Percentiles rank a stretch among this genome's conserved stretches.
These are phyloP conservation scores for Taxawa tesnikishii DNA, from an alignment of 2,329 filamentous ascomycete genomes.

Conservation along the genomic window DNA sequence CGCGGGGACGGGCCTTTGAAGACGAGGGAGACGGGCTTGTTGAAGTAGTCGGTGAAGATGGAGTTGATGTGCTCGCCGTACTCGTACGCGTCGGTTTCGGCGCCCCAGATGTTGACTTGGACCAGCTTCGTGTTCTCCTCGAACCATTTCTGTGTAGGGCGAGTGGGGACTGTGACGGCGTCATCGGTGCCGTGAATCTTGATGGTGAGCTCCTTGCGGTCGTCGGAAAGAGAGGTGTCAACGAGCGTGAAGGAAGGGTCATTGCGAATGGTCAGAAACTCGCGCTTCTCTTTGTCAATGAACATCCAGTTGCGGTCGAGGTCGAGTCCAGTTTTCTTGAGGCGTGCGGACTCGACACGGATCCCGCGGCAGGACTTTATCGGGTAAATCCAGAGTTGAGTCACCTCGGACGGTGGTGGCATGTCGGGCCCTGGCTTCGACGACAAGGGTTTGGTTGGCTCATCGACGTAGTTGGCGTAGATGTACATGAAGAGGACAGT, in stretches of 20 bases:
- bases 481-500: slow-evolving; percentile 1
- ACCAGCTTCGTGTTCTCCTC: slow-evolving; percentile 36
- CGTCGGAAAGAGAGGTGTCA: slow-evolving; percentile 36
- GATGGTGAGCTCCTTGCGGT: slow-evolving; percentile 33
- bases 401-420: slow-evolving; percentile 27
- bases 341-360: slow-evolving; percentile 36
- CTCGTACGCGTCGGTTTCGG: slow-evolving; percentile 43
- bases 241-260: slow-evolving; percentile 52
- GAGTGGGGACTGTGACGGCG: slow-evolving; percentile 41
- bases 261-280: slow-evolving; percentile 52
- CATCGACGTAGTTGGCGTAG: slow-evolving; percentile 5
- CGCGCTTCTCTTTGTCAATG: slow-evolving; percentile 37
- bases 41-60: slow-evolving; percentile 44
- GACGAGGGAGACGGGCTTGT: slow-evolving; percentile 42
- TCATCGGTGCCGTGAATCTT: slow-evolving; percentile 29
- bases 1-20: slow-evolving; percentile 50
- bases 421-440: slow-evolving; percentile 13
- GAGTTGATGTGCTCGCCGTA: slow-evolving; percentile 40
- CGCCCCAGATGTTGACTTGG: slow-evolving; percentile 46
- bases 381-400: slow-evolving; percentile 46
- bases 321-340: slow-evolving; percentile 46
- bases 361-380: slow-evolving; percentile 57
- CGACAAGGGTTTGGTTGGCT: neutral
- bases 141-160: slow-evolving; percentile 43
- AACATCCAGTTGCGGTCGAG: slow-evolving; percentile 58